Base-by-base conservation (phyloP, 495 filamentous ascomycete genomes). In the Letharia lupina region DNA sequence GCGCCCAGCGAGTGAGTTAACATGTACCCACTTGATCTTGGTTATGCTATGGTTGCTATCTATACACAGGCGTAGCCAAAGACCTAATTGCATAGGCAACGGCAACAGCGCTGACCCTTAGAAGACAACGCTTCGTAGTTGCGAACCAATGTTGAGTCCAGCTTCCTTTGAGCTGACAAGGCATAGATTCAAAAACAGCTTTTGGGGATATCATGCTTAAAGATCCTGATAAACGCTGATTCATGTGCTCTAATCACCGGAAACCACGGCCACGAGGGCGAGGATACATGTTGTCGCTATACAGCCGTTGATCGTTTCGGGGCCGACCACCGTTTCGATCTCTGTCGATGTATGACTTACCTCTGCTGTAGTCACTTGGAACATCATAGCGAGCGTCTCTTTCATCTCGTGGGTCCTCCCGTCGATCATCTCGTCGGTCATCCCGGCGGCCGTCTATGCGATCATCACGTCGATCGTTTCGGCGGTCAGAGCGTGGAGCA, bases 211-310 rank as follows among this genome's bases (percentile, higher is more conserved):
- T 37, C 31, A 57, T 7, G 33, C 54, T 57, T 33, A 37, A 37
- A 9, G 2, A 37, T 10, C 0, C 33, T 15, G 50, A 31, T 16
- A 16, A 0, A 28, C 12, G 28, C n/a, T 31, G 50, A 57, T 37
- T 37, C 16, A 13, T 57, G 39, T 20, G 15, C 28, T 65, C 39
- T 33, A 28, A 56, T 73, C 68, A 77, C 67, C 74, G 70, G 64
- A 72, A 76, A 5, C 74, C 74, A 23, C 72, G 62, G 23, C 67
- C 68, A 59, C 66, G 70, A 18, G 68, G 63, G 48, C 68, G 68
- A 68, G 71, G 60, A 65, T 80, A 67, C 47, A 76, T 39, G 48
- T 65, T 71, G 66, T 83, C 80, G 62, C 80, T 83, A 62, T 83
- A 82, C 3, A 82, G 70, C 15, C 75, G 72, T 18, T 73, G 68